Base-by-base conservation (phyloP, 2,329 filamentous ascomycete genomes). In the Mycosphaerella sp. region DNA sequence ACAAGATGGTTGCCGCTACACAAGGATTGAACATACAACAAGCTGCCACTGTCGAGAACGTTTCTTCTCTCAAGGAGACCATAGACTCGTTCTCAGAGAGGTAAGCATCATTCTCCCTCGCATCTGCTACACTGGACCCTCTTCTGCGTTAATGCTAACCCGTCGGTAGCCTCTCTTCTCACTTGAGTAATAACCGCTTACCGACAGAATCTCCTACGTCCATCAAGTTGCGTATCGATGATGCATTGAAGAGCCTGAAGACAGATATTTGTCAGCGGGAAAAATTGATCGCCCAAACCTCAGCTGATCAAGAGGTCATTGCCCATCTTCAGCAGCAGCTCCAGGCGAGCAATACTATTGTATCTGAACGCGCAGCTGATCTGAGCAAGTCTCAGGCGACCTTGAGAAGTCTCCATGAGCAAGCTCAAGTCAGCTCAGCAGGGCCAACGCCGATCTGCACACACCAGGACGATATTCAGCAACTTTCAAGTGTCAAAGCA, bases 21-120 rank as follows among this genome's bases (percentile, higher is more conserved):
- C 59, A 61, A 39, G 56, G 40, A 5, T 45, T 64, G 17, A 58
- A 50, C 23, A 55, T 55, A 10, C 57, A 61, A 36, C 55, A 59
- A 29, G 54, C 45, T 10, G 46, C 55, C 8, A 56, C 57, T 7
- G 42, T 50, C 3, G 54, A 63, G 8, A 57, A 64, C 12, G 48
- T 67, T 11, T 29, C 32, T 11, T 59, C 57, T 6, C 43, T 64
- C 23, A 62, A 62, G 34, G 54, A 36, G 12, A 36, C 59, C 7
- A 31, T 66, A 3, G 58, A 61, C 12, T 42, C 48, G 6, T 17
- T 67, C 6, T 50, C 48, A 2, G 54, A 63, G 47, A 54, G 44
- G 60, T 60, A 36, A 50, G 57, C 49, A 21, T 17, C 41, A 31
- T 6, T 10, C 9, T 26, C 23, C 7, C 4, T 23, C 29, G n/a